These are phyloP conservation scores for Trichoderma orchidacearum DNA, from an alignment of 495 filamentous ascomycete genomes.

Conservation along the genomic window DNA sequence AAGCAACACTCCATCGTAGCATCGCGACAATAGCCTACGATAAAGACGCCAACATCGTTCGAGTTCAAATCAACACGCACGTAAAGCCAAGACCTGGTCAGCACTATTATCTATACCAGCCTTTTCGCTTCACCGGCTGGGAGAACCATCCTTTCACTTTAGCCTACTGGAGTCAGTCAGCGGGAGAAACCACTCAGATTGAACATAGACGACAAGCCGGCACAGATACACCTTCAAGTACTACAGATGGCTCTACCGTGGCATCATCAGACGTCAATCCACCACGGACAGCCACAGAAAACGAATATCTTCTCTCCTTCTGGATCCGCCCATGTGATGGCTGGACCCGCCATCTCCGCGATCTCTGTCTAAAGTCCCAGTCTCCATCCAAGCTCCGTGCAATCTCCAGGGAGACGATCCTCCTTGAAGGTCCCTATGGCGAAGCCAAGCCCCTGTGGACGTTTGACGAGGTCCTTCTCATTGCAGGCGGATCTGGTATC, in stretches of 20 bases:
- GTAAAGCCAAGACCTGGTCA: constrained; percentile 31
- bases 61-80: constrained; percentile 26
- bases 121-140: constrained; percentile 35
- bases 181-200: too few relatives aligned
- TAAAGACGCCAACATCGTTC: constrained; percentile 32
- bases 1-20: neutral
- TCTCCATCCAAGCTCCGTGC: constrained; percentile 2
- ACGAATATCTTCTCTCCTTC: constrained; percentile 2
- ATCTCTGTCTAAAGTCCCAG: constrained; percentile 14
- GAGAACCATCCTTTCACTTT: constrained; percentile 48
- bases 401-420: constrained; percentile 13
- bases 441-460: constrained; percentile 28
- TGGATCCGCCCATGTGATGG: constrained; percentile 22
- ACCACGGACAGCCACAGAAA: neutral
- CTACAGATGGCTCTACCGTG: neutral
- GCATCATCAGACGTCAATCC: too few relatives aligned
- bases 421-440: constrained; percentile 48
- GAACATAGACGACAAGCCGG: neutral
- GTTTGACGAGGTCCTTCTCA: constrained; percentile 38
- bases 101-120: constrained; percentile 44
- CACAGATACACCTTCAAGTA: neutral
- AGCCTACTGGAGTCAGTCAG: constrained; percentile 19
- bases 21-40: constrained; percentile 25
- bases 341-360: constrained; percentile 29
- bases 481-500: constrained; percentile 46